A percentile compares a stretch with the other conserved stretches of the same genome.
Evolutionary conservation across 352 stramenopile genomes (phyloP).

Genomic region (Globisporangium heterothallicum): DNA sequence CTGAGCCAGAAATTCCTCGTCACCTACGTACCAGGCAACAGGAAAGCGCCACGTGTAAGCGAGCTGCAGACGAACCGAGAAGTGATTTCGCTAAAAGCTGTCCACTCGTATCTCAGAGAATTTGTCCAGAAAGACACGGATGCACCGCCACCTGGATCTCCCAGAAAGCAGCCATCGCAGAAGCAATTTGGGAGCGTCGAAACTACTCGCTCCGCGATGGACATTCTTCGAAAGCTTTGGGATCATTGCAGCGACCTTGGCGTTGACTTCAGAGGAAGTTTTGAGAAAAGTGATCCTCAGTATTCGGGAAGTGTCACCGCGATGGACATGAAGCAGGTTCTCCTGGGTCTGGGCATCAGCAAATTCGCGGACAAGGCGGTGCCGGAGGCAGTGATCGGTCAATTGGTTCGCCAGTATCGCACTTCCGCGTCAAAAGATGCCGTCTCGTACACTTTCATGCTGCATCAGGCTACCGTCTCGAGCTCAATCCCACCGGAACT

Average conservation of each 20-base stretch:
- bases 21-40: conserved; percentile 1
- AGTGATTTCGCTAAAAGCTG: conserved; percentile 25
- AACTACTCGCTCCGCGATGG: conserved; percentile 1
- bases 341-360: conserved; percentile 34
- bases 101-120: conserved; percentile 23
- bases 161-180: neutral
- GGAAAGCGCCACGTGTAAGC: neutral
- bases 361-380: conserved; percentile 14
- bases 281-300: conserved; percentile 37
- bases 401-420: conserved; percentile 55
- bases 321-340: conserved; percentile 46
- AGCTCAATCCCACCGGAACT: conserved; percentile 5
- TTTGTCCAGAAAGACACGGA: conserved; percentile 2
- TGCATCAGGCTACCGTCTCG: conserved; percentile 16
- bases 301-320: conserved; percentile 41
- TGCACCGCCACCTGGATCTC: neutral
- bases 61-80: conserved; percentile 4
- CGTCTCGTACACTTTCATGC: conserved; percentile 35
- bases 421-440: conserved; percentile 17
- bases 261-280: conserved; percentile 42
- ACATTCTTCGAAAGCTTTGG: conserved; percentile 20
- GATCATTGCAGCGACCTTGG: conserved; percentile 27
- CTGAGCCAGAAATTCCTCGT: conserved; percentile 29
- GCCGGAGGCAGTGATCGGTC: conserved; percentile 36
- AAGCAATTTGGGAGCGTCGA: neutral